phyloP scores from a whole-genome alignment of 306 rosid species.

The Bauhinia variegata region DNA sequence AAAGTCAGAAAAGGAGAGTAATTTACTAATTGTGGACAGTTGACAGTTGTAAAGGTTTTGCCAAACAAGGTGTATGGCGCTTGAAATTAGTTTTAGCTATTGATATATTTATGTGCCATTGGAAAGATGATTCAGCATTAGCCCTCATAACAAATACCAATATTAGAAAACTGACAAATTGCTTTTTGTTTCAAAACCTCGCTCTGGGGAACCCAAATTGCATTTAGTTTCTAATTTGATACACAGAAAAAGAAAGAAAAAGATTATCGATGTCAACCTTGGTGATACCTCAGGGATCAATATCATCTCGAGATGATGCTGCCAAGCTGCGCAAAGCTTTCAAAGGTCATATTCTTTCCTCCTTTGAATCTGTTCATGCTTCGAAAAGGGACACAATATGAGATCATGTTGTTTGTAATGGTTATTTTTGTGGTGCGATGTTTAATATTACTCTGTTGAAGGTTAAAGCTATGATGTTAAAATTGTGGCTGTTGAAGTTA shows the following conservation, averaged over 20 bases:
- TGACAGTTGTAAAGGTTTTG: too few relatives aligned
- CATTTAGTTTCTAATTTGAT: background rate
- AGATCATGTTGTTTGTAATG: background rate
- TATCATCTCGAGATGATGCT: conserved; percentile 68
- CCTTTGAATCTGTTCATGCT: background rate
- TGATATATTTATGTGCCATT: too few relatives aligned
- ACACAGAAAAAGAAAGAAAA: background rate
- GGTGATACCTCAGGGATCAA: conserved; percentile 47
- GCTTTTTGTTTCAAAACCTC: too few relatives aligned
- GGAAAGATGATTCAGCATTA: too few relatives aligned
- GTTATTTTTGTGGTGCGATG: too few relatives aligned
- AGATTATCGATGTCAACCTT: conserved; percentile 56
- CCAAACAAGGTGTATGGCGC: too few relatives aligned
- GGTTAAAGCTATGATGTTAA: background rate
- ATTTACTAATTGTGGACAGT: too few relatives aligned
- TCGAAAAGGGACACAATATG: background rate
- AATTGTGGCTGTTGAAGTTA: too few relatives aligned
- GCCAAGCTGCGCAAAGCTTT: conserved; percentile 62
- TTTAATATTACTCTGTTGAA: background rate
- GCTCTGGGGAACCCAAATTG: background rate
- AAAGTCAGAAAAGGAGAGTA: too few relatives aligned
- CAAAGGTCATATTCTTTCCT: conserved; percentile 50
- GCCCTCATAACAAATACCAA: too few relatives aligned
- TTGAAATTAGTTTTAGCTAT: too few relatives aligned
- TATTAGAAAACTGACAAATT: too few relatives aligned